Base-by-base conservation (phyloP, 78 protist species). In the Dictyostelium brefeldianum region DNA sequence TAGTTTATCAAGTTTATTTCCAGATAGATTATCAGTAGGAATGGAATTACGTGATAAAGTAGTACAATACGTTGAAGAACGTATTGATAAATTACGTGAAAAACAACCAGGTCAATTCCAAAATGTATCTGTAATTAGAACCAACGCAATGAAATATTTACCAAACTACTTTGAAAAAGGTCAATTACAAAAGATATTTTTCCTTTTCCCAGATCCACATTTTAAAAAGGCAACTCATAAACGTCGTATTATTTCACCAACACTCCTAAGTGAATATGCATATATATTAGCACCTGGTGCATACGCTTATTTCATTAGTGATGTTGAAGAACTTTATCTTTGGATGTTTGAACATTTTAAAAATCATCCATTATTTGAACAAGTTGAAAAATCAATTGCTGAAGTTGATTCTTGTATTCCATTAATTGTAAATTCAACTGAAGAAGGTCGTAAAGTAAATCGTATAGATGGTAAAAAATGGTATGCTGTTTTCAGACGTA, bases 161-260 rank as follows among this genome's bases (percentile, higher is more conserved):
- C 97, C 99, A 10, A 94, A 96, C 67, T 97, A 53, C 94, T 98
- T 98, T 64, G 71, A 22, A 17, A 96, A 97, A 59, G 99, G 96
- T 5, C 98, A 96, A 80, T 81, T 97, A 22, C 51, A 54, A 22
- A 97, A 95, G 90, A 87, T 98, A 43, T 97, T 98, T 92, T 96
- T 98, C 94, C 89, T 96, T 75, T 98, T 97, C 83, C 99, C 99
- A 1, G 99, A 98, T 65, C 99, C 99, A 22, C 99, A 98, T 80
- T 98, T 97, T 59, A 98, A 98, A 84, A 87, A 89, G 69, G 82
- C 94, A 7, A 97, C 97, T 87, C 96, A 95, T 43, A 78, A 97
- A 12, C 90, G 99, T 80, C 96, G 99, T 43, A 96, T 98, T 83
- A 96, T 98, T 84, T 77, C 92, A 79, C 92, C 77, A 25, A 64